phyloP scores from a whole-genome alignment of 306 rosid species.

The Ormosia semicastrata region DNA sequence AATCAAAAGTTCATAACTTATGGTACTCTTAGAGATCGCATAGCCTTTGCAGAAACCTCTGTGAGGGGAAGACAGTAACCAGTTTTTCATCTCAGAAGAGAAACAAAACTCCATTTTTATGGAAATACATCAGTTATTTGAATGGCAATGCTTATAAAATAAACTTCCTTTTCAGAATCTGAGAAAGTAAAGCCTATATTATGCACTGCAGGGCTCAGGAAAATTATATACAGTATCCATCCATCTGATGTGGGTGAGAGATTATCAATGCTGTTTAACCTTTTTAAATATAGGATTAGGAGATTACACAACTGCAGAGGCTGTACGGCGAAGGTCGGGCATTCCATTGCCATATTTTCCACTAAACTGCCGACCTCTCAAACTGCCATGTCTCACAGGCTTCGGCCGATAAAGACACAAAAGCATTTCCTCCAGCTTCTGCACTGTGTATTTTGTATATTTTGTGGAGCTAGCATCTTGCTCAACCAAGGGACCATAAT shows the following conservation, averaged over 20 bases:
- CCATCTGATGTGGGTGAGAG: constrained; percentile 6
- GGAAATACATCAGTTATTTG: constrained; percentile 33
- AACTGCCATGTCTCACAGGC: constrained; percentile 74
- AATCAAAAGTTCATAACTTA: constrained; percentile 22
- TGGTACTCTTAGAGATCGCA: constrained; percentile 19
- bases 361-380: constrained; percentile 65
- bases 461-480: constrained; percentile 80
- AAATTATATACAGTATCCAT: constrained; percentile 50
- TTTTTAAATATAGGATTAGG: constrained; percentile 18
- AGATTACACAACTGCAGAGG: constrained; percentile 75
- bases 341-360: constrained; percentile 69
- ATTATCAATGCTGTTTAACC: not conserved
- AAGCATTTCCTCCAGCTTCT: constrained; percentile 88
- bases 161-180: constrained; percentile 30
- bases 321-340: constrained; percentile 70
- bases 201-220: constrained; percentile 37
- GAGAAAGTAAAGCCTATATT: not conserved
- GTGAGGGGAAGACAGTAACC: constrained; percentile 10
- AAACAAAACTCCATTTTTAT: constrained; percentile 40
- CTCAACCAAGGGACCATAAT: constrained; percentile 97
- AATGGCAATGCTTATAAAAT: constrained; percentile 19
- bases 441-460: constrained; percentile 84
- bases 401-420: constrained; percentile 74
- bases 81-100: constrained; percentile 33
- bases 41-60: constrained; percentile 37